phyloP scores from a whole-genome alignment of 495 filamentous ascomycete genomes.

The Hyaloscypha variabilis region DNA sequence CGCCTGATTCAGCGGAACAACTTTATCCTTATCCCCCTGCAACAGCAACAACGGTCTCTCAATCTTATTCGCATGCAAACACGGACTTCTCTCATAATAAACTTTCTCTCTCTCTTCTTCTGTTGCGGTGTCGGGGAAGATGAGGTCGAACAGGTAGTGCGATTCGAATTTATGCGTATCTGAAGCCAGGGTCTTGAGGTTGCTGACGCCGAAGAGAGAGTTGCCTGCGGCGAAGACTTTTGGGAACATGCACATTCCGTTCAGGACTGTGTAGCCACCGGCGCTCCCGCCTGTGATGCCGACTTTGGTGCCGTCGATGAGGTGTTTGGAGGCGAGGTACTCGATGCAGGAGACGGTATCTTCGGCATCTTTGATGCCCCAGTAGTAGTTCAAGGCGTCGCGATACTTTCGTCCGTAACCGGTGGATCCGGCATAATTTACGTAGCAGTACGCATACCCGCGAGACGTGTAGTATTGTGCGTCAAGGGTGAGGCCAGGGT shows the following conservation, averaged over 20 bases:
- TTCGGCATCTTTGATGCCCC: conserved; percentile 46
- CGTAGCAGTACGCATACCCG: conserved; percentile 48
- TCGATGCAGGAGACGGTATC: conserved; percentile 48
- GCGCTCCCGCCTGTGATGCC: conserved; percentile 51
- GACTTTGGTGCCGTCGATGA: conserved; percentile 41
- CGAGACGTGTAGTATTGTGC: conserved; percentile 54
- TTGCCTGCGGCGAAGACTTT: conserved; percentile 43
- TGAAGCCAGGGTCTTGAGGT: conserved; percentile 41
- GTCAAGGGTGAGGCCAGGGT: conserved; percentile 37
- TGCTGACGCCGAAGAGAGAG: conserved; percentile 48
- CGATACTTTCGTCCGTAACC: conserved; percentile 51
- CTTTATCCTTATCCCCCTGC: conserved; percentile 48
- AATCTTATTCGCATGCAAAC: conserved; percentile 47
- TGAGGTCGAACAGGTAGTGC: conserved; percentile 45
- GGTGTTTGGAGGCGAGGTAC: conserved; percentile 35
- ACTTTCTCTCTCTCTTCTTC: conserved; percentile 41
- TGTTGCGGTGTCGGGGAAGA: conserved; percentile 34
- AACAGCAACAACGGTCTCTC: conserved; percentile 47
- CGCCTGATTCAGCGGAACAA: conserved; percentile 52
- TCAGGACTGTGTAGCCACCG: conserved; percentile 51
- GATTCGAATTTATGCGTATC: conserved; percentile 57
- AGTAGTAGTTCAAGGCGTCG: conserved; percentile 43
- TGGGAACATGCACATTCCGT: conserved; percentile 38
- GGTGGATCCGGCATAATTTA: conserved; percentile 54
- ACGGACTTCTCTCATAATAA: conserved; percentile 43